Evolutionary conservation across 2,329 filamentous ascomycete genomes (phyloP).

Genomic region (Zymoseptoria passerinii): DNA sequence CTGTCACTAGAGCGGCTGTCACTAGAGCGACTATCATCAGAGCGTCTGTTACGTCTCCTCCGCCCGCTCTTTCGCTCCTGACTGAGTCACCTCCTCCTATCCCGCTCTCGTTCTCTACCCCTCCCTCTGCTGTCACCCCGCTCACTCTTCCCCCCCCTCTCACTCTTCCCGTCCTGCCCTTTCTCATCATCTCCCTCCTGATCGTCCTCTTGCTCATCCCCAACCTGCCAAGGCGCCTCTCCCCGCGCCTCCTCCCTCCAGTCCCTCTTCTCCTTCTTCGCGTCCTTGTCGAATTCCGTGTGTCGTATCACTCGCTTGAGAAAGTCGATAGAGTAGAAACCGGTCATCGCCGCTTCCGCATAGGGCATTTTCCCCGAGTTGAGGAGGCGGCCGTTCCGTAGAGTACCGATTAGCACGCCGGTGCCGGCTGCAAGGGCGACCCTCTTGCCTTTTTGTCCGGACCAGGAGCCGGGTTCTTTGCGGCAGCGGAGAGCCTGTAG

Average conservation of each 20-base stretch:
- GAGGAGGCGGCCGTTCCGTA: slow-evolving; percentile 5
- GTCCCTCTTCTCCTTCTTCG: slow-evolving; percentile 4
- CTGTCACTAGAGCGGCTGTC: neutral
- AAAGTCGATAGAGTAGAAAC: slow-evolving; percentile 10
- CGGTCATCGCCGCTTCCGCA: slow-evolving; percentile 10
- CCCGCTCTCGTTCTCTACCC: neutral
- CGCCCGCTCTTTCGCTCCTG: neutral
- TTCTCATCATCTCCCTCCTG: neutral
- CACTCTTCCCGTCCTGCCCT: neutral
- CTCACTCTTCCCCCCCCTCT: neutral
- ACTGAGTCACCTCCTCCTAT: neutral
- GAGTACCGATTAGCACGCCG: slow-evolving; percentile 3
- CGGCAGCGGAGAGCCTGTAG: slow-evolving; percentile 81
- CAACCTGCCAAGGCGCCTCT: neutral
- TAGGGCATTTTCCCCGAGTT: slow-evolving; percentile 8
- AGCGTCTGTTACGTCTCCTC: neutral
- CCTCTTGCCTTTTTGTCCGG: slow-evolving; percentile 81
- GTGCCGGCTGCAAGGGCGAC: slow-evolving; percentile 67
- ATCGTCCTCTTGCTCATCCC: neutral
- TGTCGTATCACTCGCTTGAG: slow-evolving; percentile 6
- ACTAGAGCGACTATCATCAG: neutral
- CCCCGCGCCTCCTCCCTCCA: slow-evolving; percentile 3
- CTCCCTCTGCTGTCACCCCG: neutral
- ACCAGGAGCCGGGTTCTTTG: slow-evolving; percentile 82
- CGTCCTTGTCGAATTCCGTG: slow-evolving; percentile 5